Base-by-base conservation (phyloP, 2,329 filamentous ascomycete genomes). In the Penicillium psychrosexuale region DNA sequence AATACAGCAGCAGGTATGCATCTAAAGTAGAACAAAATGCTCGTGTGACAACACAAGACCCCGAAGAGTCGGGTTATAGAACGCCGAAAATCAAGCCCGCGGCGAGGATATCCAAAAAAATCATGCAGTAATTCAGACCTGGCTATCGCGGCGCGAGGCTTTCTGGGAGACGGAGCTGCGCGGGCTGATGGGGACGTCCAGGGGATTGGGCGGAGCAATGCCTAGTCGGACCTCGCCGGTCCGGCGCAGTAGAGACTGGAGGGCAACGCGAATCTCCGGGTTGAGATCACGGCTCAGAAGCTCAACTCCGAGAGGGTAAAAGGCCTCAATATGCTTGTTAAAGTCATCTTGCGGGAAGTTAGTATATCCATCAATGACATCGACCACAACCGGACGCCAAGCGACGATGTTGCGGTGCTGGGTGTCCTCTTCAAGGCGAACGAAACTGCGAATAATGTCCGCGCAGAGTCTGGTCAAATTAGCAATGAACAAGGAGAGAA, bases 391-490 rank as follows among this genome's bases (percentile, higher is more conserved):
- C 0, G 94, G 94, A 17, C 94, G 83, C 94, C 94, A 99, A 0
- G 95, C 96, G 27, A 95, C 84, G 52, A 99, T 96, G 73, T 99
- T 99, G 53, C 94, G 84, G 70, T 97, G 92, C 74, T 99, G 94
- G 28, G 90, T 95, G 69, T 99, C 95, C 72, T 97, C 92, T 69
- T 97, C 94, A 3, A 99, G 85, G 4, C 82, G 80, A 11, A 91
- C 85, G 72, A 96, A 99, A 13, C 87, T 88, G 36, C 85, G 83
- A 58, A 99, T 88, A 60, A 99, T 96, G 72, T 99, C 94, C 67
- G 89, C 90, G 77, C 94, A 99, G 4, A 99, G 83, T 38, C 79
- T 81, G 61, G 7, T 59, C 6, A 44, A 17, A 56, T 47, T 27
- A 49, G 45, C 47, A 30, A 42, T 33, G 24, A 40, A 22, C 15